phyloP scores from a whole-genome alignment of 2,329 filamentous ascomycete species.

The Aspergillus calidoustus region DNA sequence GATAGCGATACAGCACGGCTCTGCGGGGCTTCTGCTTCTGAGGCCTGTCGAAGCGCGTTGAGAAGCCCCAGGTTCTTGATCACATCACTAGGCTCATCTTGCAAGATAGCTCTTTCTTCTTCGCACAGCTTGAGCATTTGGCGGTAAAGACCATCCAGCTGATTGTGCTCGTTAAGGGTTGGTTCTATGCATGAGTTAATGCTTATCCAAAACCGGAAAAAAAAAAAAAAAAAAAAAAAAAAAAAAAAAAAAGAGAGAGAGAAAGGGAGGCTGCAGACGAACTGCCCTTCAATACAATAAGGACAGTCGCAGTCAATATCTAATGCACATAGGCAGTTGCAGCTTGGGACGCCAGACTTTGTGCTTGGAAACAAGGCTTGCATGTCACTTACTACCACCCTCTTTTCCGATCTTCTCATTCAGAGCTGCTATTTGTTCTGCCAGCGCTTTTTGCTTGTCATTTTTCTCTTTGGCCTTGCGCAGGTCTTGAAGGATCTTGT shows the following conservation, averaged over 20 bases:
- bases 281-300: not conserved
- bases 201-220: not conserved
- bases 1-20: conserved; percentile 42
- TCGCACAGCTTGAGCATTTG: conserved; percentile 53
- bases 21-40: conserved; percentile 49
- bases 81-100: conserved; percentile 55
- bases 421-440: conserved; percentile 46
- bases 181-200: conserved; percentile 35
- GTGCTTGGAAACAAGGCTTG: conserved; percentile 1
- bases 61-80: conserved; percentile 56
- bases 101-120: conserved; percentile 53
- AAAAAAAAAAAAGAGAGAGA: too few species aligned
- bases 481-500: conserved; percentile 48
- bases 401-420: conserved; percentile 51
- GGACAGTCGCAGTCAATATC: not conserved
- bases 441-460: conserved; percentile 45
- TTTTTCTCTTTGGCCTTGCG: conserved; percentile 50
- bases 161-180: conserved; percentile 46
- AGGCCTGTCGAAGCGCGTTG: conserved; percentile 53
- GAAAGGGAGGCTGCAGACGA: not conserved
- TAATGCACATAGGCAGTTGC: not conserved
- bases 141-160: conserved; percentile 52
- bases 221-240: too few species aligned
- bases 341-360: not conserved
- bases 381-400: conserved; percentile 45